phyloP scores from a whole-genome alignment of 108 stramenopile species.

The Epipyxis sp. region DNA sequence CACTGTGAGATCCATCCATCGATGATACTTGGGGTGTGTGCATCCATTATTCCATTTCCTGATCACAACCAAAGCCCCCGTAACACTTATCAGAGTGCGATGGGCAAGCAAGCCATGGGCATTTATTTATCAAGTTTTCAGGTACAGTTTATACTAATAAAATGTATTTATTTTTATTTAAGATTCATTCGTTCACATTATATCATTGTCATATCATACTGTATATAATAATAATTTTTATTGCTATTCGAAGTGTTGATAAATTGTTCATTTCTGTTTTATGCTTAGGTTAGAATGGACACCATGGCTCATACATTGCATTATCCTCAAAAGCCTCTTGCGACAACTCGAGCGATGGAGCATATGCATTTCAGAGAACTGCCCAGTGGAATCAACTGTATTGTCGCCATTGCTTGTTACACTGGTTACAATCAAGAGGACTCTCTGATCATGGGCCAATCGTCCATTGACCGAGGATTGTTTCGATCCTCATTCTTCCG shows the following conservation, averaged over 20 bases:
- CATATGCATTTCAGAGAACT: slow-evolving; percentile 93
- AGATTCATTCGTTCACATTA: background rate
- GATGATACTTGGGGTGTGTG: slow-evolving; percentile 81
- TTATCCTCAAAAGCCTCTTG: slow-evolving; percentile 97
- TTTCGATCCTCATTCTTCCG: slow-evolving; percentile 92
- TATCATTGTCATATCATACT: slow-evolving; percentile 96
- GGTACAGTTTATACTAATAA: background rate
- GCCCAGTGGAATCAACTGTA: slow-evolving; percentile 94
- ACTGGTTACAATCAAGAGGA: slow-evolving; percentile 99
- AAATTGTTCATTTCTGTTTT: too few species aligned
- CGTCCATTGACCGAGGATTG: slow-evolving; percentile 94
- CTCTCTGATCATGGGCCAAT: slow-evolving; percentile 97
- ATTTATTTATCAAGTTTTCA: slow-evolving; percentile 19
- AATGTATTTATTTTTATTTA: background rate
- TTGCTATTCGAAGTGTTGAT: too few species aligned
- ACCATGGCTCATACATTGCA: slow-evolving; percentile 98
- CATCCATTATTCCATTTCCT: slow-evolving; percentile 97
- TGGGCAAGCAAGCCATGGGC: slow-evolving; percentile 62
- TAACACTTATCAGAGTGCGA: slow-evolving; percentile 93
- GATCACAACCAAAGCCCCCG: slow-evolving; percentile 99
- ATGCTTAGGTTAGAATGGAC: slow-evolving; percentile 99
- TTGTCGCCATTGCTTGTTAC: slow-evolving; percentile 96
- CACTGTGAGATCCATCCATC: slow-evolving; percentile 99
- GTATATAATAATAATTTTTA: slow-evolving; percentile 91
- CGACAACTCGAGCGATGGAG: slow-evolving; percentile 95